These are phyloP conservation scores for Vaucheria bursata DNA, from an alignment of 352 stramenopile species.

Conservation along the genomic window DNA sequence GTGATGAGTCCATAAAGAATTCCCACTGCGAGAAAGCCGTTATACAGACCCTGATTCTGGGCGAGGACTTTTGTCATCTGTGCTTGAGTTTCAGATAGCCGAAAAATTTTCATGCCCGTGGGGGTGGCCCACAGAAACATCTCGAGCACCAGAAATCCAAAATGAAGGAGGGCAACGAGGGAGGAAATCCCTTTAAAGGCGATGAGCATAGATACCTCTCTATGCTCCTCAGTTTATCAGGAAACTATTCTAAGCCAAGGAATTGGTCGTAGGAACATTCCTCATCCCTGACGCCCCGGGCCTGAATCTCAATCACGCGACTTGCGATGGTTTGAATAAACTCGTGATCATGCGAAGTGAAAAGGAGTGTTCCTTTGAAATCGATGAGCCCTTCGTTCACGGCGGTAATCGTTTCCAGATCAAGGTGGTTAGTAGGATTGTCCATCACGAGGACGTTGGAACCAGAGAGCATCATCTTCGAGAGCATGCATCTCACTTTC, in stretches of 20 bases:
- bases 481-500: slow-evolving; percentile 67
- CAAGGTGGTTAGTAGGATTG: neutral
- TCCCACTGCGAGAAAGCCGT: neutral
- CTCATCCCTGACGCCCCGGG: too few relatives aligned
- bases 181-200: neutral
- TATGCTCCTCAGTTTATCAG: too few relatives aligned
- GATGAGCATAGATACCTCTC: neutral
- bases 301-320: too few relatives aligned
- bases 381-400: neutral
- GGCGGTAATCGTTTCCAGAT: neutral
- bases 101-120: neutral
- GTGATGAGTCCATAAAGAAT: neutral
- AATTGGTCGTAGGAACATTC: too few relatives aligned
- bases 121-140: neutral
- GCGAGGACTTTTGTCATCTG: neutral
- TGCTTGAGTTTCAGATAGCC: neutral
- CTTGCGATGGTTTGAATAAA: too few relatives aligned
- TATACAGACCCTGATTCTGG: neutral
- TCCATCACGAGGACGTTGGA: too few relatives aligned
- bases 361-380: too few relatives aligned
- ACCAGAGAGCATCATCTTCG: too few relatives aligned
- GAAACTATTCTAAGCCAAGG: too few relatives aligned
- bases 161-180: neutral
- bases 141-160: neutral
- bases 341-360: too few relatives aligned